Percentiles rank a stretch among this genome's conserved stretches.
phyloP scores from a whole-genome alignment of 441 rosid genomes.

The Adansonia rubrostipa region DNA sequence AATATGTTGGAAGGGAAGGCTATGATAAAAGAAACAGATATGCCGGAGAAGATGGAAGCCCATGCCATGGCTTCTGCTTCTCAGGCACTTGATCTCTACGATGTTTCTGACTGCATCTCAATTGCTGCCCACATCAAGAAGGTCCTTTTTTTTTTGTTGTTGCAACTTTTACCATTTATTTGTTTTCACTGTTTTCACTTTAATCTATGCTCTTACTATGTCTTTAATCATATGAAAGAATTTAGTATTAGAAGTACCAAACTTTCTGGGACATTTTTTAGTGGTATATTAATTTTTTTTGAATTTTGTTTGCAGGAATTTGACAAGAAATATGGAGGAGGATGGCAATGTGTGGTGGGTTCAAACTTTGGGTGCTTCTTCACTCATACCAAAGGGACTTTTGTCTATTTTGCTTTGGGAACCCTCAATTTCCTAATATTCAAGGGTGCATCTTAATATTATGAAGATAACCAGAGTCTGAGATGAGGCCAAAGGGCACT shows the following conservation, averaged over 20 bases:
- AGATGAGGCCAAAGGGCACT: background rate
- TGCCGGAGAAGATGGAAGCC: conserved; percentile 64
- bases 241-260: background rate
- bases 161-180: background rate
- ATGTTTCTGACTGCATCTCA: conserved; percentile 57
- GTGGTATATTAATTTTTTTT: background rate
- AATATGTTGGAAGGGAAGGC: conserved; percentile 66
- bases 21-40: conserved; percentile 61
- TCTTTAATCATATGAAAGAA: background rate
- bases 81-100: conserved; percentile 61
- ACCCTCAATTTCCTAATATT: conserved; percentile 86
- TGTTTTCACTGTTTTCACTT: background rate
- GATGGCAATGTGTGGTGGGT: conserved; percentile 97
- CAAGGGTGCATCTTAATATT: conserved; percentile 63
- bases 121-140: conserved; percentile 63
- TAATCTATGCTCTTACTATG: background rate
- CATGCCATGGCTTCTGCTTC: conserved; percentile 67
- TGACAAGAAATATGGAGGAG: conserved; percentile 71
- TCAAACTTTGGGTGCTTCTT: conserved; percentile 88
- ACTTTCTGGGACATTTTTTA: background rate
- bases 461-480: background rate
- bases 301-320: conserved; percentile 54
- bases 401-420: conserved; percentile 76
- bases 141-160: conserved; percentile 33
- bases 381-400: conserved; percentile 82